These are phyloP conservation scores for Babesia ovis DNA, from an alignment of 169 alveolate species.

Conservation along the genomic window DNA sequence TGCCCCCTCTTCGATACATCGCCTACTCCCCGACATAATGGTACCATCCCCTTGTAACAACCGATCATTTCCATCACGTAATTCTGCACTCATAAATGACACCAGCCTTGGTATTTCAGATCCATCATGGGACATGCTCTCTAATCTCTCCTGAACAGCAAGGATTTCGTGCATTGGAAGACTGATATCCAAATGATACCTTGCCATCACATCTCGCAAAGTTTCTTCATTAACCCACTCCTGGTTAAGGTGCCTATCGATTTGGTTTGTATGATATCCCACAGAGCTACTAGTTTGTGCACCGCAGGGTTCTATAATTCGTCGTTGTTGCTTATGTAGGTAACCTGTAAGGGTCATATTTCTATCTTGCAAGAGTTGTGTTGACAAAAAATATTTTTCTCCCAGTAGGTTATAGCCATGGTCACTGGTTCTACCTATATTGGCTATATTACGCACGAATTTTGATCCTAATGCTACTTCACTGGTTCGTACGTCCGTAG, in stretches of 20 bases:
- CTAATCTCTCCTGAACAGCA: background rate
- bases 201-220: background rate
- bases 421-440: background rate
- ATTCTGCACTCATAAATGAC: background rate
- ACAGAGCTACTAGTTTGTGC: background rate
- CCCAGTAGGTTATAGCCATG: background rate
- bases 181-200: background rate
- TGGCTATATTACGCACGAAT: background rate
- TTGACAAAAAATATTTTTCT: background rate
- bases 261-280: background rate
- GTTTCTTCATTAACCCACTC: background rate
- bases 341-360: background rate
- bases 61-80: background rate
- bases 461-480: background rate
- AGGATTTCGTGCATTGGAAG: background rate
- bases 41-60: background rate
- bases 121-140: background rate
- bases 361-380: background rate
- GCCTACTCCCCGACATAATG: background rate
- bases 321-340: background rate
- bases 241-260: background rate
- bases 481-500: background rate
- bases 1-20: background rate
- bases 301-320: background rate
- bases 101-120: background rate